These are phyloP conservation scores for Xanthoparmelia taractica DNA, from an alignment of 495 filamentous ascomycete species.

Conservation along the genomic window DNA sequence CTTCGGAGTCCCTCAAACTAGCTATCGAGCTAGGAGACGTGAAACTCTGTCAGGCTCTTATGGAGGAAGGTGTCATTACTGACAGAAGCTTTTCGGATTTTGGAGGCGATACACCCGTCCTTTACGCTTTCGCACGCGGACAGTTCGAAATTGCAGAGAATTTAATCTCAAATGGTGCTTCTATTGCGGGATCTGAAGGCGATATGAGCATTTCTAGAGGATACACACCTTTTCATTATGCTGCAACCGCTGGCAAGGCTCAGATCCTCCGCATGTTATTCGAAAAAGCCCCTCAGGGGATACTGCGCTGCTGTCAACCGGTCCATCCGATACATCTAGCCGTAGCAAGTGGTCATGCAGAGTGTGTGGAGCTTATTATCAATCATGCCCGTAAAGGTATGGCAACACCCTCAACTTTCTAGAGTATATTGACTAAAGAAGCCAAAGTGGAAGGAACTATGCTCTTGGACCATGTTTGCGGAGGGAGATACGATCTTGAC, in stretches of 20 bases:
- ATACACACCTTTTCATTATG: constrained; percentile 13
- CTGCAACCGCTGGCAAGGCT: neutral
- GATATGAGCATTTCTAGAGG: neutral
- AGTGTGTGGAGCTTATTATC: constrained; percentile 12
- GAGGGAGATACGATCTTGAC: constrained; percentile 1
- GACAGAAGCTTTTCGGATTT: neutral
- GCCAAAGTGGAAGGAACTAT: neutral
- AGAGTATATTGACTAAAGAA: neutral
- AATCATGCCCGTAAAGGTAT: neutral
- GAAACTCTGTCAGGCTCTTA: constrained; percentile 4
- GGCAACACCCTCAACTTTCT: neutral
- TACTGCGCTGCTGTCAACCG: neutral
- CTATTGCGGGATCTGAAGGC: neutral
- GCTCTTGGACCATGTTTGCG: neutral
- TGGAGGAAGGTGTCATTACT: constrained; percentile 1
- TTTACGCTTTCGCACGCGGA: constrained; percentile 2
- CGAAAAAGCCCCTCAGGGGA: neutral
- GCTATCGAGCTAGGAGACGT: constrained; percentile 15
- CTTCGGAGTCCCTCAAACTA: constrained; percentile 1
- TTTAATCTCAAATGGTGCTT: neutral
- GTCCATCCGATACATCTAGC: constrained; percentile 17
- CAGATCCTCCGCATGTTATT: constrained; percentile 4
- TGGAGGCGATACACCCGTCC: neutral
- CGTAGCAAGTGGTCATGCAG: constrained; percentile 2
- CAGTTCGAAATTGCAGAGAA: constrained; percentile 1